A percentile compares a stretch with the other conserved stretches of the same genome.
Conservation (phyloP, 2,329 filamentous ascomycete species). For the Trichoderma pleuroti region DNA sequence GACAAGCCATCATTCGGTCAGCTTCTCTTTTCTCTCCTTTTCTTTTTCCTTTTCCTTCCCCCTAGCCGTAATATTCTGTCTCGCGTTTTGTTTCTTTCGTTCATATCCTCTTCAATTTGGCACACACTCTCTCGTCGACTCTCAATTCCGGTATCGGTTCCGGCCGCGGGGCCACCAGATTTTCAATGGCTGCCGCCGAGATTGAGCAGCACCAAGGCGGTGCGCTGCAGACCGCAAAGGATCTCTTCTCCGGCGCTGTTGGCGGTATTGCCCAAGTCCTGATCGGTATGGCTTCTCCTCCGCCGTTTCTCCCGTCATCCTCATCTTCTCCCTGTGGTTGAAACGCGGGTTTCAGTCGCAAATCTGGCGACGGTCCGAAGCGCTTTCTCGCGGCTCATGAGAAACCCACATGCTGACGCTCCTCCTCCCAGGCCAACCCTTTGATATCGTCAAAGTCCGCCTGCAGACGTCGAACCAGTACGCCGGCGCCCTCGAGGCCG, state of each 20-base stretch:
- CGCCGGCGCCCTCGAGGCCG: slow-evolving; percentile 74
- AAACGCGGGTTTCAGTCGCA: background rate
- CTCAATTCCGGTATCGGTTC: background rate
- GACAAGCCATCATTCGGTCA: background rate
- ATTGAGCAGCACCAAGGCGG: slow-evolving; percentile 35
- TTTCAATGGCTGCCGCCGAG: slow-evolving; percentile 29
- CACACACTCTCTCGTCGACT: background rate
- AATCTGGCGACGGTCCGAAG: slow-evolving; percentile 10
- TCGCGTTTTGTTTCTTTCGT: background rate
- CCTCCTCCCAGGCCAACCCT: slow-evolving; percentile 56
- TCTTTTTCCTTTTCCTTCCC: background rate
- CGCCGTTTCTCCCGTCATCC: background rate
- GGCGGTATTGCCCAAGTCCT: slow-evolving; percentile 93
- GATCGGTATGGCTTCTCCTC: slow-evolving; percentile 58
- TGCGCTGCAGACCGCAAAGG: slow-evolving; percentile 68
- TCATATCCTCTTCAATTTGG: background rate
- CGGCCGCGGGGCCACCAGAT: background rate
- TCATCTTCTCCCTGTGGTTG: background rate
- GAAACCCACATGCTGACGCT: slow-evolving; percentile 12
- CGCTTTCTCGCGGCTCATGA: slow-evolving; percentile 6
- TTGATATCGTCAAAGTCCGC: slow-evolving; percentile 96
- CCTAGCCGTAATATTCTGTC: background rate
- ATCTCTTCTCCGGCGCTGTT: slow-evolving; percentile 84
- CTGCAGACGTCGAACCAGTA: slow-evolving; percentile 86
- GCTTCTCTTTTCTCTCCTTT: slow-evolving; percentile 17